A percentile compares a stretch with the other conserved stretches of the same genome.
These are phyloP conservation scores for Helichrysum umbraculigerum DNA, from an alignment of 129 eudicot genomes.

Conservation along the genomic window DNA sequence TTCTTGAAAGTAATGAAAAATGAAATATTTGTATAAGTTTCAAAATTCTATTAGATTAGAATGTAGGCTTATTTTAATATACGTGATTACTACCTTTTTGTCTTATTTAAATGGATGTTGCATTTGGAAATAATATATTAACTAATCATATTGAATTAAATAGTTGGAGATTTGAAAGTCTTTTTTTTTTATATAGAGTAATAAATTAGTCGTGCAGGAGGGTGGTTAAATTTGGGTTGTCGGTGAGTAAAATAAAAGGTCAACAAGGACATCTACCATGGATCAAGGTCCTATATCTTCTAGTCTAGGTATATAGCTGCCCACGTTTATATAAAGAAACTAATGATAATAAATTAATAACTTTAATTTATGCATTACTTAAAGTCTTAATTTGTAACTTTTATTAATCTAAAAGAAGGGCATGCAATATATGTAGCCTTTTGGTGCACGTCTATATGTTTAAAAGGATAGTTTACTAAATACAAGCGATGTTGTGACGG, in stretches of 20 bases:
- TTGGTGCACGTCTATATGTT: neutral
- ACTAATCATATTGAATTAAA: neutral
- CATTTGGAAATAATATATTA: neutral
- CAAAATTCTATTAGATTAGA: neutral
- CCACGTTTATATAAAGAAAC: neutral
- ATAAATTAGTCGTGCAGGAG: neutral
- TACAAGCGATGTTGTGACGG: neutral
- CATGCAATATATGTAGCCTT: neutral
- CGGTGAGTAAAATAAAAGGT: conserved; percentile 35
- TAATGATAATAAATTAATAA: neutral
- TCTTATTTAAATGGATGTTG: neutral
- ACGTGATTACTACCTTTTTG: neutral
- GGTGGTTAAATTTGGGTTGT: conserved; percentile 30
- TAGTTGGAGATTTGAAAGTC: conserved; percentile 2
- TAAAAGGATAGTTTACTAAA: neutral
- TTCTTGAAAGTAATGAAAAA: neutral
- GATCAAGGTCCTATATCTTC: too few species aligned
- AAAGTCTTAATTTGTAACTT: neutral
- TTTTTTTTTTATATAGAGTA: neutral
- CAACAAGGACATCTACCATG: conserved; percentile 17
- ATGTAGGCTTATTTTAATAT: neutral
- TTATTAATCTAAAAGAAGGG: neutral
- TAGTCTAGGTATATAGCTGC: too few species aligned
- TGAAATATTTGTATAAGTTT: neutral
- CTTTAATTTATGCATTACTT: neutral